Evolutionary conservation across 2,329 filamentous ascomycete genomes (phyloP), one percentile per base, ranked within the genome.

Genomic region (Aspergillus tubingensis): DNA sequence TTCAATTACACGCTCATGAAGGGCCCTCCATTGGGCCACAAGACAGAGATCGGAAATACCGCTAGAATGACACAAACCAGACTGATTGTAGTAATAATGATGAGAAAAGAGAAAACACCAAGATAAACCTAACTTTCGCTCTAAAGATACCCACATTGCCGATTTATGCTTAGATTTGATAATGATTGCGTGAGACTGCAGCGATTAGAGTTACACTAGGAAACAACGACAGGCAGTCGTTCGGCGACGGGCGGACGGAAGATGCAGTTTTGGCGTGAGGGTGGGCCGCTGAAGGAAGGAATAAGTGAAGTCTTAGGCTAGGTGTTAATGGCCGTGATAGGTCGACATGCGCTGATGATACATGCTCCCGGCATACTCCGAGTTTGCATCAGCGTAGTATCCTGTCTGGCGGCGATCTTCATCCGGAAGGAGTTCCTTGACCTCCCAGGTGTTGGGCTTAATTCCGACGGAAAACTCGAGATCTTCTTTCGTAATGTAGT

Each of bases 401-500:
- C 90, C 78, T 2, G 91, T 92, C 21, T 82, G 82, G 60, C 90
- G 86, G 61, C 90, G 88, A 61, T 94, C 91, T 59, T 95, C 91
- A 66, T 95, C 91, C 48, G 89, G 86, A 17, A 95, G 83, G 10
- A 91, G 83, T 64, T 98, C 94, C 81, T 98, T 98, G 74, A 98
- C 90, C 74, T 99, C 95, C 95, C 95, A 99, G 76, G 95, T 97
- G 80, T 96, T 96, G 79, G 91, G 90, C 76, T 94, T 91, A 61
- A 92, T 92, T 66, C 94, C 94, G 53, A 99, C 95, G 2, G 92
- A 96, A 79, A 99, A 99, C 76, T 99, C 95, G 67, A 99, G 88
- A 76, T 99, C 95, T 79, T 99, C 95, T 73, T 91, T 92, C 21
- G 95, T 99, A 77, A 99, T 99, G 15, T 93, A 97, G 74, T 99